These are phyloP conservation scores for Amaranthus palmeri DNA, from an alignment of 148 eudicot genomes.

Conservation along the genomic window DNA sequence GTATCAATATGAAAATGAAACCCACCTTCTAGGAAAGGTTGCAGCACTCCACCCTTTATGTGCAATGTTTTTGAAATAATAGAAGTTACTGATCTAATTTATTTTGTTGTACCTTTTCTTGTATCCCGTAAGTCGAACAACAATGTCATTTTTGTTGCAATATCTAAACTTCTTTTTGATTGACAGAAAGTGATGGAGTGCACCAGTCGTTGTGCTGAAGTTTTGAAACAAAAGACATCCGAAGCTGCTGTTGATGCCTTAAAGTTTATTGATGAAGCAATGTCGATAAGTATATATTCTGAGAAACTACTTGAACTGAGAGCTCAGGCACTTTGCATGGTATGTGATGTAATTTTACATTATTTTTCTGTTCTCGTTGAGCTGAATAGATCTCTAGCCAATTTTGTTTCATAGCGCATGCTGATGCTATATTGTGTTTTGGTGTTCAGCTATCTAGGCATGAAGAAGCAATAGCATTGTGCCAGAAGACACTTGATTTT, in stretches of 20 bases:
- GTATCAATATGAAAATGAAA: too few species aligned
- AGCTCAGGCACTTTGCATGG: constrained; percentile 77
- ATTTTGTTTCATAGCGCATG: constrained; percentile 19
- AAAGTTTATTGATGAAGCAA: constrained; percentile 45
- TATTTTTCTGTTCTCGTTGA: background rate
- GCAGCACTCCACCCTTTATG: too few species aligned
- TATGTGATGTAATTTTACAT: constrained; percentile 29
- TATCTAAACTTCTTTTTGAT: constrained; percentile 10
- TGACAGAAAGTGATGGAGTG: constrained; percentile 64
- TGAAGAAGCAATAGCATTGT: constrained; percentile 66
- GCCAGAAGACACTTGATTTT: constrained; percentile 63
- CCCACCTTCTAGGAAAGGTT: too few species aligned
- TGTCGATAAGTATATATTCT: constrained; percentile 57
- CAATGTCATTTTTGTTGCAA: background rate
- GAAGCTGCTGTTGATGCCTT: constrained; percentile 58
- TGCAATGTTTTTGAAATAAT: too few species aligned
- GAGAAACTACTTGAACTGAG: constrained; percentile 78
- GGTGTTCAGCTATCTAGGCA: constrained; percentile 58
- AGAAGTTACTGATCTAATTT: background rate
- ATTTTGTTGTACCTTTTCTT: background rate
- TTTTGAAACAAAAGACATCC: constrained; percentile 52
- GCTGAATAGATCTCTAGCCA: background rate
- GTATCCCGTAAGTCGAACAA: too few species aligned
- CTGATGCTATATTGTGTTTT: constrained; percentile 22
- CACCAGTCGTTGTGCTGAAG: constrained; percentile 48